A percentile compares a stretch with the other conserved stretches of the same genome.
These are phyloP conservation scores for Dispira simplex DNA, from an alignment of 192 early-diverging fungal species.

Conservation along the genomic window DNA sequence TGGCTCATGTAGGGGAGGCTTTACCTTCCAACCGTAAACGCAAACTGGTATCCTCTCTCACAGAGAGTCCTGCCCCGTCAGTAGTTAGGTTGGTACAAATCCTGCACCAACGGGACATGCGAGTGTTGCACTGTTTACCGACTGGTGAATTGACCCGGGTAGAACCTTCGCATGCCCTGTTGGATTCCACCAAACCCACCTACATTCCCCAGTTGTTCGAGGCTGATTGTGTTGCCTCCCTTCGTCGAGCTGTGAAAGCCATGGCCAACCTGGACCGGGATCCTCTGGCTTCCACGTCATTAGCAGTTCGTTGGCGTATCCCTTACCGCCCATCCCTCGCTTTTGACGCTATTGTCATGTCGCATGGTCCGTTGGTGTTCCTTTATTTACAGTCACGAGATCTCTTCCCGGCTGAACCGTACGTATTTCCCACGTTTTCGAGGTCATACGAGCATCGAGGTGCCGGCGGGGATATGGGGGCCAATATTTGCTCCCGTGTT, in stretches of 20 bases:
- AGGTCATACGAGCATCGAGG: too few species aligned
- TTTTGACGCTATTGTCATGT: not conserved
- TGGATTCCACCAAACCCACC: not conserved
- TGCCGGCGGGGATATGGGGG: too few species aligned
- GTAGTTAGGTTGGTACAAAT: not conserved
- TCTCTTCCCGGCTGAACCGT: not conserved
- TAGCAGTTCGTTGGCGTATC: not conserved
- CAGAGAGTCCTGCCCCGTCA: not conserved
- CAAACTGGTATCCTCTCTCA: not conserved
- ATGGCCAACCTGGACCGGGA: not conserved
- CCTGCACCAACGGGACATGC: not conserved
- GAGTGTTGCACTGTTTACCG: not conserved
- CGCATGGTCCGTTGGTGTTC: not conserved
- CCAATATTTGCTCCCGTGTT: too few species aligned
- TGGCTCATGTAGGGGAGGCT: not conserved
- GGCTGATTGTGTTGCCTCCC: not conserved
- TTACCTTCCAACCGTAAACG: not conserved
- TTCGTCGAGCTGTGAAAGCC: not conserved
- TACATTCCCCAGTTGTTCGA: not conserved
- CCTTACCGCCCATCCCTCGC: not conserved
- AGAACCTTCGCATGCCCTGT: not conserved
- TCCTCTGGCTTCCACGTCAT: not conserved
- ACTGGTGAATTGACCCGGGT: not conserved
- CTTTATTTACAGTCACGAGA: not conserved
- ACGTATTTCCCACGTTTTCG: too few species aligned